A percentile compares a stretch with the other conserved stretches of the same genome.
Evolutionary conservation across 1,139 yeast species (phyloP).

Genomic region (Sugiyamaella xylanicola): DNA sequence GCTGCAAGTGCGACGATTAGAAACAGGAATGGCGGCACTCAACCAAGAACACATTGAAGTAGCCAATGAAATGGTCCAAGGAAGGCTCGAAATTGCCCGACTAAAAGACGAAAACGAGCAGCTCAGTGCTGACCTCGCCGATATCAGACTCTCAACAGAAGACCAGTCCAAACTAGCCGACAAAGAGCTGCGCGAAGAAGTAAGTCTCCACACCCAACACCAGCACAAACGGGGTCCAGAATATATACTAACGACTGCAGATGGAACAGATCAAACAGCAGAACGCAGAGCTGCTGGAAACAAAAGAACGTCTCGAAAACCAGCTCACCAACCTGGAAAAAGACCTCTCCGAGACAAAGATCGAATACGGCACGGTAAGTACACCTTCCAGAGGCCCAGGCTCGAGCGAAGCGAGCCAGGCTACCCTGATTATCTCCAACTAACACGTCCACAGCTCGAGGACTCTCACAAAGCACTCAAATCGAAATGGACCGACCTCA

Average conservation of each 20-base stretch:
- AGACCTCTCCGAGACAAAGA: slow-evolving; percentile 39
- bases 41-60: slow-evolving; percentile 80
- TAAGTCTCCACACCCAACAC: slow-evolving; percentile 11
- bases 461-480: slow-evolving; percentile 35
- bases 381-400: not conserved
- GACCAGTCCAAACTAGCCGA: slow-evolving; percentile 25
- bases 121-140: slow-evolving; percentile 55
- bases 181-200: slow-evolving; percentile 26
- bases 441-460: slow-evolving; percentile 28
- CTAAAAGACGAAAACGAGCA: slow-evolving; percentile 65
- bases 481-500: slow-evolving; percentile 37
- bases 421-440: no score
- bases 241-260: slow-evolving; percentile 47
- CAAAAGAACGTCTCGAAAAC: slow-evolving; percentile 39
- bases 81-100: slow-evolving; percentile 64
- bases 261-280: slow-evolving; percentile 57
- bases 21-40: slow-evolving; percentile 64
- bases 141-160: slow-evolving; percentile 46
- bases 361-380: slow-evolving; percentile 31
- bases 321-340: slow-evolving; percentile 41
- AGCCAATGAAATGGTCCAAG: slow-evolving; percentile 71
- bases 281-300: slow-evolving; percentile 41
- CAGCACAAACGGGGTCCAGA: slow-evolving; percentile 18
- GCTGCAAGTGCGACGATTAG: slow-evolving; percentile 72
- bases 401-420: not conserved